Base-by-base conservation (phyloP, 495 filamentous ascomycete species). In the Hypoxylon lienhwacheense region DNA sequence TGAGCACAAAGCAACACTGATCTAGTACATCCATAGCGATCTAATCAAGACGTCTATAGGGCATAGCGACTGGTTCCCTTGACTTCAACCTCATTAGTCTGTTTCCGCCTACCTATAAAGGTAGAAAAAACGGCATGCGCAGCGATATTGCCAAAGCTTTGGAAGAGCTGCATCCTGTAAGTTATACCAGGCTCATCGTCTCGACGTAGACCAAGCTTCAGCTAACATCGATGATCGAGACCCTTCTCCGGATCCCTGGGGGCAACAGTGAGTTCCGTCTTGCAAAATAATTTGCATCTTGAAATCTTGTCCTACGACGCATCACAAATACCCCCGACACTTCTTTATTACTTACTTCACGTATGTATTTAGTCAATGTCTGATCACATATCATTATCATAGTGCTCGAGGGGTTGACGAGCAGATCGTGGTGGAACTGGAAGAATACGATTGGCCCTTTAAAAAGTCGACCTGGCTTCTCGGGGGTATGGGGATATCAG, bases 81-180 rank as follows among this genome's bases (percentile, higher is more conserved):
- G 81, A 84, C 48, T 85, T 89, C 58, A 79, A 83, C 40, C 65
- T 87, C 22, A 80, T 88, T 51, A 79, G 79, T 31, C 53, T 89
- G 20, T 89, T 87, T 64, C 84, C 84, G 2, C 83, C 83, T 4
- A 88, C 85, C 5, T 88, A 76, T 53, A 85, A 84, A 37, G 71
- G 72, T 21, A 69, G 84, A 21, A 59, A 72, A 8, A 88, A 89
- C 59, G 86, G 86, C 0, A 57, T 88, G 55, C 70, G 84, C 8
- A 66, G 73, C 3, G 84, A 87, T 59, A 64, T 88, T 11, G 80
- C 77, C 4, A 73, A 81, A 32, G 70, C 78, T 14, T 65, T 88
- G 3, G 73, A 70, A 1, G 74, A 73, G 14, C 50, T 85, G 5
- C 74, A 79, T 5, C 80, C 81, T 0, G 70, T 73, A 36, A 60